A percentile compares a stretch with the other conserved stretches of the same genome.
phyloP scores from a whole-genome alignment of 2,329 filamentous ascomycete genomes.

The Rosellinia necatrix region DNA sequence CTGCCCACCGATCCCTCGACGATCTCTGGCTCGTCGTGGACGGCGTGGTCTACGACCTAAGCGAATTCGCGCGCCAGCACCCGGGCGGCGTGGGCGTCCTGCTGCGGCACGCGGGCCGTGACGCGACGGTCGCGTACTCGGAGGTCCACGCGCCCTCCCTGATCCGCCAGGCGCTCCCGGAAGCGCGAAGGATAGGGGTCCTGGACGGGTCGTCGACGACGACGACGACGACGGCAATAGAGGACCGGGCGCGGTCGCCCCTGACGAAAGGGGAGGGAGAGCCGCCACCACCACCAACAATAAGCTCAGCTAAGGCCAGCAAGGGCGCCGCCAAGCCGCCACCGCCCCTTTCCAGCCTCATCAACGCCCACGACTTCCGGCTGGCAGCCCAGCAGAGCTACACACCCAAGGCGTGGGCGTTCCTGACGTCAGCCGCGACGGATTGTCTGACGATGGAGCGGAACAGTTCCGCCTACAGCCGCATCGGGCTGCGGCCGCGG shows the following conservation, averaged over 20 bases:
- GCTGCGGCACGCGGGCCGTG: conserved; percentile 54
- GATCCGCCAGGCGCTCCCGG: conserved; percentile 47
- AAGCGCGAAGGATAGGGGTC: conserved; percentile 54
- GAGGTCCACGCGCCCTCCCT: conserved; percentile 54
- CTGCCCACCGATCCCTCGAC: conserved; percentile 49
- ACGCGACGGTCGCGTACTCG: conserved; percentile 58
- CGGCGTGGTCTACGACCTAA: conserved; percentile 68
- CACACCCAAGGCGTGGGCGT: conserved; percentile 69
- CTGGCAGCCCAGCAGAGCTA: conserved; percentile 58
- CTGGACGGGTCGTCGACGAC: conserved; percentile 54
- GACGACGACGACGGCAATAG: conserved; percentile 54
- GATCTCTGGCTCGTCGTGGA: conserved; percentile 71
- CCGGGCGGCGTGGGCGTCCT: conserved; percentile 50
- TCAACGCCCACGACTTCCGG: conserved; percentile 66
- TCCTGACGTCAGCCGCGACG: conserved; percentile 69
- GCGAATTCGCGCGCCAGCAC: conserved; percentile 59
- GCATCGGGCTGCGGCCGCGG: conserved; percentile 59
- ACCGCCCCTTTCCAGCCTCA: conserved; percentile 57
- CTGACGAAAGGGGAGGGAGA: too few relatives aligned
- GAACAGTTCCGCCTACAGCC: conserved; percentile 59
- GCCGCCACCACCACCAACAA: too few relatives aligned
- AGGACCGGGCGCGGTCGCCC: conserved; percentile 53
- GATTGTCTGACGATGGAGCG: conserved; percentile 60
- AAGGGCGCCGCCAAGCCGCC: conserved; percentile 46
- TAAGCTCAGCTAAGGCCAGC: too few relatives aligned